These are phyloP conservation scores for Tetrahymena elliotti DNA, from an alignment of 73 alveolate species.

Conservation along the genomic window DNA sequence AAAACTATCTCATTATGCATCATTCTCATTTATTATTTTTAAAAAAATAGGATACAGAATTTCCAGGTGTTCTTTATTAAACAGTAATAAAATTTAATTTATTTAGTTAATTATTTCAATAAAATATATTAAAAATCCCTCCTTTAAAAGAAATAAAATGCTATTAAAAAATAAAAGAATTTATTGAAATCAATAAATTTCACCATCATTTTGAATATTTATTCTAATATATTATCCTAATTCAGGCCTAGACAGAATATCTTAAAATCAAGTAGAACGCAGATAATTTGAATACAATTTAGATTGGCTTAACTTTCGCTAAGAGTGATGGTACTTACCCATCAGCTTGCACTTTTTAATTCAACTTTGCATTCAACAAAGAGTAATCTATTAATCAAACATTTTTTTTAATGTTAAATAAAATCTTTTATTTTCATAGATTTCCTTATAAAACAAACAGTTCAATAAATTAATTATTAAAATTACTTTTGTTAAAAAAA, in stretches of 20 bases:
- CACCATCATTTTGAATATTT: no score
- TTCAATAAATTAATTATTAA: not conserved
- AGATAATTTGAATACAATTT: not conserved
- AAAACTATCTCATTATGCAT: not conserved
- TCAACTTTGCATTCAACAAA: not conserved
- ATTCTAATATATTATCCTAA: no score
- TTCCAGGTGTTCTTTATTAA: not conserved
- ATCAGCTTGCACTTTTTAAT: not conserved
- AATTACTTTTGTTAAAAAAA: not conserved
- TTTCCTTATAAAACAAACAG: not conserved
- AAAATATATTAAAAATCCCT: no score
- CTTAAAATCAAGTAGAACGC: not conserved
- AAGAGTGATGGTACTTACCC: not conserved
- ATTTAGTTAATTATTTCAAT: no score
- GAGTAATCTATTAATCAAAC: not conserved
- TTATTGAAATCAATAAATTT: no score
- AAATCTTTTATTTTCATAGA: no score
- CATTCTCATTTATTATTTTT: not conserved
- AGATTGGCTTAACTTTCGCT: not conserved
- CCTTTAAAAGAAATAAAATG: not conserved
- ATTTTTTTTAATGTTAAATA: no score
- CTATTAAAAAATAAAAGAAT: not conserved
- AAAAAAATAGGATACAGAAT: not conserved
- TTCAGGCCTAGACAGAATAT: not conserved
- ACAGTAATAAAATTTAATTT: not conserved